A percentile compares a stretch with the other conserved stretches of the same genome.
Evolutionary conservation across 768 basidiomycete genomes (phyloP).

Genomic region (Psilocybe sp.): DNA sequence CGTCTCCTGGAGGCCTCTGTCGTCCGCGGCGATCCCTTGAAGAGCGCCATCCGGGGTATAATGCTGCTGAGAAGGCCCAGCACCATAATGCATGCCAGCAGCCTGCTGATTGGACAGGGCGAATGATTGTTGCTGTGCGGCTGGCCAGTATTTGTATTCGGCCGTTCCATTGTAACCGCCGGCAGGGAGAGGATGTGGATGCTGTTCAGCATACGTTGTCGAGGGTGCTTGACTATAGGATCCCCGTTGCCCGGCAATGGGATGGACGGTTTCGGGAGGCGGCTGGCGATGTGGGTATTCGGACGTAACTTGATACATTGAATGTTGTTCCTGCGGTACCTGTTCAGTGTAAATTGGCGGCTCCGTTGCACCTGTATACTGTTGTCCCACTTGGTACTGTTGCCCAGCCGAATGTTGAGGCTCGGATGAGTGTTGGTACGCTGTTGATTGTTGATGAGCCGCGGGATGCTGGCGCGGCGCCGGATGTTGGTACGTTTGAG

Average conservation of each 20-base stretch:
- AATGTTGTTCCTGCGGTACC: conserved; percentile 23
- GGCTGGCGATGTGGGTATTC: conserved; percentile 16
- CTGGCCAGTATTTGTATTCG: conserved; percentile 29
- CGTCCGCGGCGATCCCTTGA: conserved; percentile 49
- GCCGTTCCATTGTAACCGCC: too few species aligned
- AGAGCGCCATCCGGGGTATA: conserved; percentile 47
- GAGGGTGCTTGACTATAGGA: too few species aligned
- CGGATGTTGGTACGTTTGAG: background rate
- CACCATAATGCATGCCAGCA: conserved; percentile 11
- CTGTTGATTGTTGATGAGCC: too few species aligned
- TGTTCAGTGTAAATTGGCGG: background rate
- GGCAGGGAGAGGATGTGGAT: too few species aligned
- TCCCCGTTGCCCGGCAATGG: background rate
- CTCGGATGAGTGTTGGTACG: too few species aligned
- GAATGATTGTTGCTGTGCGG: conserved; percentile 21
- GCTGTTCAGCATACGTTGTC: too few species aligned
- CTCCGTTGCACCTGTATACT: conserved; percentile 1
- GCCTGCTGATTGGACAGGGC: conserved; percentile 19
- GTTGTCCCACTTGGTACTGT: conserved; percentile 8
- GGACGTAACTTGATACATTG: conserved; percentile 28
- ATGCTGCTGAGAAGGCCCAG: conserved; percentile 27
- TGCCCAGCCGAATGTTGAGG: conserved; percentile 11
- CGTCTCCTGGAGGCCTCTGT: conserved; percentile 59
- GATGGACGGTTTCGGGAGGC: conserved; percentile 12
- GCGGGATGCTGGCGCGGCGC: too few species aligned